phyloP scores from a whole-genome alignment of 345 rosid species.

The Reutealis trisperma region DNA sequence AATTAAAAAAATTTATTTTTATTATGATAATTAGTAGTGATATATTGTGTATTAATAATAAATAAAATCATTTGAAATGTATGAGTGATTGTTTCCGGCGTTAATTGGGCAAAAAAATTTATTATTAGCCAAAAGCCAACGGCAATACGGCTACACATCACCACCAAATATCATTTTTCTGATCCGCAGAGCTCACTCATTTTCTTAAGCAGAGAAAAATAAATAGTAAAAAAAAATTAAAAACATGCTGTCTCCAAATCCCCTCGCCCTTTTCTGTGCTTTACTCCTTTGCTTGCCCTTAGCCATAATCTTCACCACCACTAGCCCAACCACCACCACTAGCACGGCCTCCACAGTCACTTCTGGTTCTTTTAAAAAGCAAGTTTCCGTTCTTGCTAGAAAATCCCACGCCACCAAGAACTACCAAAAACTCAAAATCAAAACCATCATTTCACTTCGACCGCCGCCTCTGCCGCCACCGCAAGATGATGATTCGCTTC shows the following conservation, averaged over 20 bases:
- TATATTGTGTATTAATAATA: too few relatives aligned
- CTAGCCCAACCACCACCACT: constrained; percentile 31
- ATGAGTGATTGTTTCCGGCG: not conserved
- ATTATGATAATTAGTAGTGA: too few relatives aligned
- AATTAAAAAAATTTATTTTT: too few relatives aligned
- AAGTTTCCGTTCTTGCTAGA: not conserved
- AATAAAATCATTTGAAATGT: not conserved
- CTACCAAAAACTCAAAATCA: not conserved
- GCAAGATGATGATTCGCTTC: constrained; percentile 47
- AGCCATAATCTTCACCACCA: constrained; percentile 55
- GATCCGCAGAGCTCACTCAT: too few relatives aligned
- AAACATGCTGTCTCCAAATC: constrained; percentile 54
- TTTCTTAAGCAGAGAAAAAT: too few relatives aligned
- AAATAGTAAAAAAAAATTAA: not conserved
- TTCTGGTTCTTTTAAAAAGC: not conserved
- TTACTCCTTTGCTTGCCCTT: constrained; percentile 63
- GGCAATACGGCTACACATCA: too few relatives aligned
- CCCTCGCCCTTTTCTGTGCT: constrained; percentile 55
- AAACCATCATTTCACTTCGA: not conserved
- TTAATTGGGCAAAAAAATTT: not conserved
- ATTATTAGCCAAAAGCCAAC: too few relatives aligned
- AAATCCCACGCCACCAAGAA: constrained; percentile 17
- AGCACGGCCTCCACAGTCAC: constrained; percentile 21
- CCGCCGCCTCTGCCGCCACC: constrained; percentile 18
- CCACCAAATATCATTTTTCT: too few relatives aligned